Evolutionary conservation across 345 rosid genomes (phyloP), one percentile per base, ranked within the genome.

Genomic region (Citropsis articulata): DNA sequence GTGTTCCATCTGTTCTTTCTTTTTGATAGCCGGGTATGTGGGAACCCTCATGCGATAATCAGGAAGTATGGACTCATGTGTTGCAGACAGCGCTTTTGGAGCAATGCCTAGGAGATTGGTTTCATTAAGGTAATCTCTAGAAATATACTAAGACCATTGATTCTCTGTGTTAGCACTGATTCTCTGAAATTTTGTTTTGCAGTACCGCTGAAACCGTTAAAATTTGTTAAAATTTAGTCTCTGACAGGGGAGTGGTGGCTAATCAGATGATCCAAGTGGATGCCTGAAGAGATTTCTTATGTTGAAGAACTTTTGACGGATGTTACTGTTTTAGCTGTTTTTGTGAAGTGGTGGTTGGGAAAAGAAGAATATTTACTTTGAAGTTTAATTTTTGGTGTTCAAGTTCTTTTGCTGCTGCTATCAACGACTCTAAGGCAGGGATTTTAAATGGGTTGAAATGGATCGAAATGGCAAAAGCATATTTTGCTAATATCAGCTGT

Each of bases 61-160:
- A 68, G 86, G 81, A 85, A 85, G 82, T 85, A 83, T 19, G 88
- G 88, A 27, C 81, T 85, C 56, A 85, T 80, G 83, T 85, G 88
- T 77, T 85, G 88, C 81, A 78, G 88, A 74, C 86, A 85, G 67
- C 83, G 86, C 76, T 85, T 85, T 83, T 84, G 83, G 1, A 85
- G 88, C 86, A 85, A 85, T 0, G 86, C 88, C 64, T 83, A 85
- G 84, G 86, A 77, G 56, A 79, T 73, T 69, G 92, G 91, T 25
- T 89, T 89, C 87, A 88, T 89, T 24, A 88, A 89, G 92, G 92
- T 89, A 55, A 77, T n/a, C 9, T 66, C 28, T 25, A 14, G 18
- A 7, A 40, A 8, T 59, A 22, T 7, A 3, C 22, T 21, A 5
- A 28, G 7, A 38, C 22, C 40, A 28, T 31, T 24, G 48, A 35